Base-by-base conservation (phyloP, 2,329 filamentous ascomycete genomes). In the Aspergillus brasiliensis region DNA sequence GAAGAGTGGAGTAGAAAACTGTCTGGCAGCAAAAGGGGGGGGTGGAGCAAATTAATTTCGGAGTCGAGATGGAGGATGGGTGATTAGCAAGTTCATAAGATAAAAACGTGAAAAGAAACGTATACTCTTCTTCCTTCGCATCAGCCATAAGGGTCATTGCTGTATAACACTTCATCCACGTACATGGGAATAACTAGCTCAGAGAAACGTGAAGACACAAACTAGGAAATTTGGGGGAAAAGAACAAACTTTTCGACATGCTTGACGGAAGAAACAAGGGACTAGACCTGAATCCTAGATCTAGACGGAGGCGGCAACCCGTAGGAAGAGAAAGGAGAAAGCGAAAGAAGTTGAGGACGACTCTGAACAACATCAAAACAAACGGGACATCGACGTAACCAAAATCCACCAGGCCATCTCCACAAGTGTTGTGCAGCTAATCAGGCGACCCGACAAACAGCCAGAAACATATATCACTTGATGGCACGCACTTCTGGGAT, bases 191-290 rank as follows among this genome's bases (percentile, higher is more conserved):
- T 69, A 69, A 66, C 57, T 65, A 71, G 68, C 57, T 57, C 40
- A 55, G 67, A 69, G 71, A 71, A 63, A 59, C 52, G 60, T 61
- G 51, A 55, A 59, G 58, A 57, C 31, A 34, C 31, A 65, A 62
- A 64, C 61, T 63, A 60, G 53, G 62, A 58, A 59, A 60, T 61
- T 34, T 34, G 31, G 59, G 59, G 55, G 62, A 57, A 62, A 65
- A 64, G 55, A 59, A 62, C 51, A 71, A 75, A 75, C 73, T 75
- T 75, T 75, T 76, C 68, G 67, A 72, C 73, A 65, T 72, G 72
- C 67, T 71, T 64, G 67, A 71, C 69, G 65, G 65, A 69, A 68
- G 68, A 67, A 67, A 65, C 68, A 65, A 67, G 25, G 44, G 13
- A 73, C 71, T 70, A 73, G 69, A 71, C 67, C 65, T 65, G 56